Conservation (phyloP, 345 rosid genomes). For the Eucalyptus pauciflora region DNA sequence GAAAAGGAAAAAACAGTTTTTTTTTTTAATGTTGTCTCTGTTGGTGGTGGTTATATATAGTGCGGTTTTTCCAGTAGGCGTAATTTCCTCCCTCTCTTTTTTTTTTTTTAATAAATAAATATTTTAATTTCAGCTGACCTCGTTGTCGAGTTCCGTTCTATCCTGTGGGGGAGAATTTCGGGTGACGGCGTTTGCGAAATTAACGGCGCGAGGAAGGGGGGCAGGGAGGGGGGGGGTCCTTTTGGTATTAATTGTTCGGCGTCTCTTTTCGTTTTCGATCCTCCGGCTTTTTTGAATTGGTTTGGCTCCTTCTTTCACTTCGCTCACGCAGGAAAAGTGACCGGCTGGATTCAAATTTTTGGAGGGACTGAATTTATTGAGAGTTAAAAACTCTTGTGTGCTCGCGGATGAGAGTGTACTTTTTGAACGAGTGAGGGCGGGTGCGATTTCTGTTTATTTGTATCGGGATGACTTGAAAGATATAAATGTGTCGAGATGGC, state of each 20-base stretch:
- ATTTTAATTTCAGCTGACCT: background rate
- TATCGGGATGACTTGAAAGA: accelerated
- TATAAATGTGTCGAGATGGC: accelerated
- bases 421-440: background rate
- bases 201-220: background rate
- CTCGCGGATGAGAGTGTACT: background rate
- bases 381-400: background rate
- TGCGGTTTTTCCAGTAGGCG: conserved; percentile 10
- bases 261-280: background rate
- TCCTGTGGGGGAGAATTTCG: background rate
- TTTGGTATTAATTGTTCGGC: background rate
- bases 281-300: background rate
- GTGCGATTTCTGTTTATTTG: no score
- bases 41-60: background rate
- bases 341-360: background rate
- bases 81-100: background rate
- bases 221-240: accelerated
- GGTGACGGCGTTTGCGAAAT: conserved; percentile 4
- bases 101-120: background rate
- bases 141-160: background rate
- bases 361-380: background rate
- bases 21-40: background rate
- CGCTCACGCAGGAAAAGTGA: background rate
- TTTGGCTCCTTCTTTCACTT: background rate
- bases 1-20: background rate